Evolutionary conservation across 257 asterid genomes (phyloP).

Genomic region (Buddleja alternifolia): DNA sequence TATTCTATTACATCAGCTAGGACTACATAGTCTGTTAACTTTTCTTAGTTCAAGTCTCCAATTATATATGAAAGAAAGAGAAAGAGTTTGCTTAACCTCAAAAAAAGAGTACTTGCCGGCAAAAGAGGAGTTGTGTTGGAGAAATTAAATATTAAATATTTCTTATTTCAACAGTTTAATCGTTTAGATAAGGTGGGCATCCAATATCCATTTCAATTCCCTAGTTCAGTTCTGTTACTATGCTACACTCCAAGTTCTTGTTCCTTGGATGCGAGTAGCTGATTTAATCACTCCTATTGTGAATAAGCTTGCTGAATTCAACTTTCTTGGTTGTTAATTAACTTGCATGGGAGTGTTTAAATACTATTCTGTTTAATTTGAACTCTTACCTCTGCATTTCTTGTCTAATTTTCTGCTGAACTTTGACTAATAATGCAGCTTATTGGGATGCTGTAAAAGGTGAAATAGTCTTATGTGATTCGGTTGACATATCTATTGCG

Average conservation of each 20-base stretch:
- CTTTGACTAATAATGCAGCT: constrained; percentile 53
- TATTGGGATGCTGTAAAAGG: constrained; percentile 84
- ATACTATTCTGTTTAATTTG: constrained; percentile 2
- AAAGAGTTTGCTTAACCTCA: not conserved
- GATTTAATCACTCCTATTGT: constrained; percentile 8
- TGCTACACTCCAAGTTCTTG: not conserved
- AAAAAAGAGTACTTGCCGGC: not conserved
- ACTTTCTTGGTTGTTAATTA: not conserved
- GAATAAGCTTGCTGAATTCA: constrained; percentile 26
- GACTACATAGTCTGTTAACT: not conserved
- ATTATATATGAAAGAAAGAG: not conserved
- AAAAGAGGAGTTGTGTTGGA: not conserved
- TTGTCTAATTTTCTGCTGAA: constrained; percentile 32
- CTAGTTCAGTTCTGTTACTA: not conserved
- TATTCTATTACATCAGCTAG: not conserved
- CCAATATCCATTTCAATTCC: not conserved
- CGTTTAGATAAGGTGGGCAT: not conserved
- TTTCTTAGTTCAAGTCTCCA: not conserved
- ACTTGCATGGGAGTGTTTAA: constrained; percentile 12
- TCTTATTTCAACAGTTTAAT: not conserved
- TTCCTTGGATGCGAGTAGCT: constrained; percentile 21
- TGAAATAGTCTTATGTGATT: constrained; percentile 67
- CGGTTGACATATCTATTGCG: constrained; percentile 97
- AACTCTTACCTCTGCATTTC: constrained; percentile 17
- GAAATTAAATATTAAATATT: not conserved